Evolutionary conservation across 352 stramenopile genomes (phyloP).

Genomic region (Sclerospora graminicola): DNA sequence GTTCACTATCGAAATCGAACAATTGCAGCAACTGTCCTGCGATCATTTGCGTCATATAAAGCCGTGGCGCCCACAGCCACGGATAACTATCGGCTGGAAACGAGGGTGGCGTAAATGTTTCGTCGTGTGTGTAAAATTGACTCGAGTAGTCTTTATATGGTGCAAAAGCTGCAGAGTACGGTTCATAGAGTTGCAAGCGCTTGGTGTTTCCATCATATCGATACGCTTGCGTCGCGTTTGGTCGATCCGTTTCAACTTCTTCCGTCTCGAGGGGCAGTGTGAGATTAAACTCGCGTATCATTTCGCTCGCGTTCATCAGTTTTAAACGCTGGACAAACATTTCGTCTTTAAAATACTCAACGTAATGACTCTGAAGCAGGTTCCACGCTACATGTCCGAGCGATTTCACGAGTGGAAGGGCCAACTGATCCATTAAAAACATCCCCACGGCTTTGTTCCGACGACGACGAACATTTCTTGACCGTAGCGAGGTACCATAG

Average conservation of each 20-base stretch:
- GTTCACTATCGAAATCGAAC: constrained; percentile 1
- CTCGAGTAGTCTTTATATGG: constrained; percentile 37
- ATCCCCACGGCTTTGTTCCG: constrained; percentile 24
- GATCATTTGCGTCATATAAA: constrained; percentile 17
- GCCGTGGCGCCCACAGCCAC: constrained; percentile 29
- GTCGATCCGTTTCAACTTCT: constrained; percentile 9
- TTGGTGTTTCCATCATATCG: constrained; percentile 14
- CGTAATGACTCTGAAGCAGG: constrained; percentile 27
- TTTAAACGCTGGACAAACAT: constrained; percentile 15
- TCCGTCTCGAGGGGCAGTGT: constrained; percentile 11
- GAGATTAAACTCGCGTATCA: constrained; percentile 28
- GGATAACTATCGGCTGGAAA: constrained; percentile 37
- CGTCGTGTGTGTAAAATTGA: constrained; percentile 33
- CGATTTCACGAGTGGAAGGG: constrained; percentile 26
- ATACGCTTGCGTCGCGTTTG: constrained; percentile 25
- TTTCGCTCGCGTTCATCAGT: constrained; percentile 30
- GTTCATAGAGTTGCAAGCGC: constrained; percentile 10
- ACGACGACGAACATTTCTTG: constrained; percentile 21
- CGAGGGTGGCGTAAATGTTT: constrained; percentile 20
- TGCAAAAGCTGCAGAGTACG: constrained; percentile 22
- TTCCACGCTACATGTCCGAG: constrained; percentile 20
- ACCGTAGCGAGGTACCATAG: constrained; percentile 23
- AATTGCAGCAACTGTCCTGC: constrained; percentile 18
- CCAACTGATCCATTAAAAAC: constrained; percentile 32
- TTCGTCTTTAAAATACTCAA: constrained; percentile 29